Evolutionary conservation across 2,329 filamentous ascomycete species (phyloP).

Genomic region (Cladorrhinum sp.): DNA sequence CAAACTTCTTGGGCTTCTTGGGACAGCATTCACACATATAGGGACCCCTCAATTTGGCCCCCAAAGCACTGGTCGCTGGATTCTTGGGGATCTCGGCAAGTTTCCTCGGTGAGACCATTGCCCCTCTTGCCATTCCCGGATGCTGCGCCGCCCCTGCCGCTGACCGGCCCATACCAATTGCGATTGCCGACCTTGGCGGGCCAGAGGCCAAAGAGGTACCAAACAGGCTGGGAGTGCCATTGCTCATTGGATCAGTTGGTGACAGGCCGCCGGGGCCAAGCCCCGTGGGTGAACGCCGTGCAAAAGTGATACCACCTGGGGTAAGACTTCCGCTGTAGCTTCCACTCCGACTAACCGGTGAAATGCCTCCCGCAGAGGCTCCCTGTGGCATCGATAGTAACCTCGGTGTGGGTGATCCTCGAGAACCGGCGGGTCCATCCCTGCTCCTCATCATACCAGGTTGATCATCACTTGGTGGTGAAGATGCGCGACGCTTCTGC

Average conservation of each 20-base stretch:
- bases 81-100: conserved; percentile 49
- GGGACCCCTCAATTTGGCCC: conserved; percentile 51
- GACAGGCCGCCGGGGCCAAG: conserved; percentile 50
- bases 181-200: conserved; percentile 32
- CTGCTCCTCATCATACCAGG: conserved; percentile 48
- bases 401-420: conserved; percentile 52
- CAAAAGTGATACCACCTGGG: conserved; percentile 43
- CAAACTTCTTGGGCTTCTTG: conserved; percentile 95
- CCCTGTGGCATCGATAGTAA: conserved; percentile 46
- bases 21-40: conserved; percentile 89
- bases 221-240: conserved; percentile 52
- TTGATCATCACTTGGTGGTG: conserved; percentile 49
- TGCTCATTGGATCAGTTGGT: conserved; percentile 41
- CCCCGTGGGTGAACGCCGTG: conserved; percentile 45
- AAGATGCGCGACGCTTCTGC: conserved; percentile 55
- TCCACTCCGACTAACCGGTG: conserved; percentile 43
- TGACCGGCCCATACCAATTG: conserved; percentile 28
- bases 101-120: conserved; percentile 49
- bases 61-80: conserved; percentile 30
- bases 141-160: conserved; percentile 40
- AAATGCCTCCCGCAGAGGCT: conserved; percentile 42
- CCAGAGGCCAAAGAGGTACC: conserved; percentile 48
- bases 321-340: conserved; percentile 49
- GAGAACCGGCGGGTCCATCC: conserved; percentile 39
- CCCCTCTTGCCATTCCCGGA: conserved; percentile 28